Conservation (phyloP, 768 basidiomycete genomes). For the Leccinum obscurum region DNA sequence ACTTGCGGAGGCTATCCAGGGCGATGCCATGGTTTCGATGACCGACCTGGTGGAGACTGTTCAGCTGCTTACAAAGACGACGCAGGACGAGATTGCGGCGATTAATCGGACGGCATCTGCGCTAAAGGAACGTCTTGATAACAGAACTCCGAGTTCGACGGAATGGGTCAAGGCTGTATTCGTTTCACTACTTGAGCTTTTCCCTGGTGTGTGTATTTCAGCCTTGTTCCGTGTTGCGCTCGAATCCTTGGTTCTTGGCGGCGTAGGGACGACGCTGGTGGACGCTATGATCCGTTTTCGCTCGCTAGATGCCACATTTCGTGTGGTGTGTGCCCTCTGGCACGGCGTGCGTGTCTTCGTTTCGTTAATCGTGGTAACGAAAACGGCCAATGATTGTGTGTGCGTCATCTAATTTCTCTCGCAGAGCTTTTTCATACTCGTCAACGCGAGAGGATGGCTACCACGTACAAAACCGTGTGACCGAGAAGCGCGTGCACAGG, state of each 20-base stretch:
- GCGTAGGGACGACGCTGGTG: constrained; percentile 13
- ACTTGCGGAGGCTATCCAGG: constrained; percentile 37
- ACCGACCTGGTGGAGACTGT: constrained; percentile 37
- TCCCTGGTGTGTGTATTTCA: constrained; percentile 28
- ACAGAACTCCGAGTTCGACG: constrained; percentile 9
- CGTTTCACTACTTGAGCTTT: constrained; percentile 13
- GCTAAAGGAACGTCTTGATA: constrained; percentile 29
- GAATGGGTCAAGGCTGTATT: constrained; percentile 26
- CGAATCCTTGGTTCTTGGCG: neutral
- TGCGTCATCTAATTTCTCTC: constrained; percentile 7
- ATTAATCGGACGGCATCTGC: constrained; percentile 46
- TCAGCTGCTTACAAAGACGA: constrained; percentile 37
- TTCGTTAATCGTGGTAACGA: constrained; percentile 45
- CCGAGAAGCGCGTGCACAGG: neutral
- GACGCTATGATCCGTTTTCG: constrained; percentile 26
- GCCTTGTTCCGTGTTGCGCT: neutral
- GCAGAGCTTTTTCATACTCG: constrained; percentile 39
- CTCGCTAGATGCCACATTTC: constrained; percentile 27
- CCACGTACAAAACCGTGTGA: neutral
- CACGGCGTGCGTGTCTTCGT: constrained; percentile 32
- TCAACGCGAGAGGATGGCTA: constrained; percentile 30
- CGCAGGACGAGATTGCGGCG: constrained; percentile 44
- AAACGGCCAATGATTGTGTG: neutral
- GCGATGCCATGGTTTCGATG: constrained; percentile 37
- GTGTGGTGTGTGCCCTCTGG: constrained; percentile 30